A percentile compares a stretch with the other conserved stretches of the same genome.
Evolutionary conservation across 139 green algal species (phyloP).

Genomic region (Yamagishiella unicocca): DNA sequence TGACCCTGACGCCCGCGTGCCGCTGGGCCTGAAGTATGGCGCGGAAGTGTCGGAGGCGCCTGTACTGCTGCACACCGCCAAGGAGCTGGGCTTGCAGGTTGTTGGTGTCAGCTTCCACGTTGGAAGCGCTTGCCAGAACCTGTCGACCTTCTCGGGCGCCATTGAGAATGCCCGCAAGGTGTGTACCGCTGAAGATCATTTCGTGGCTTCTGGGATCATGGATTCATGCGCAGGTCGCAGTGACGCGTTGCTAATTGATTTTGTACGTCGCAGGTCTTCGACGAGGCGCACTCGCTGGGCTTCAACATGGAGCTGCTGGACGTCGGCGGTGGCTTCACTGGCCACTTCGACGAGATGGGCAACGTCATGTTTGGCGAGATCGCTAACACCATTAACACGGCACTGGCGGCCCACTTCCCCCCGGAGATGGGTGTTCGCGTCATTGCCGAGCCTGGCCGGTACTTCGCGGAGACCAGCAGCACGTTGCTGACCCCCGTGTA

Average conservation of each 20-base stretch:
- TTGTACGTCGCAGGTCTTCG: constrained; percentile 83
- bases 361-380: constrained; percentile 81
- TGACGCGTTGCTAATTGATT: too few species aligned
- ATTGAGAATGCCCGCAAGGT: constrained; percentile 72
- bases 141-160: constrained; percentile 80
- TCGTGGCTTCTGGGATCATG: too few species aligned
- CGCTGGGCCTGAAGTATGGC: constrained; percentile 89
- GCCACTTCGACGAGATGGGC: constrained; percentile 72
- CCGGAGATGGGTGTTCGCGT: constrained; percentile 77
- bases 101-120: constrained; percentile 97
- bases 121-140: constrained; percentile 88
- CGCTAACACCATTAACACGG: constrained; percentile 85
- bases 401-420: constrained; percentile 91
- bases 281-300: constrained; percentile 79
- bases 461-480: constrained; percentile 94
- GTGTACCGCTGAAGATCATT: background rate
- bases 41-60: constrained; percentile 78
- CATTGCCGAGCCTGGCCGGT: constrained; percentile 97
- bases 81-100: constrained; percentile 78
- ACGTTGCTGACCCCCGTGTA: constrained; percentile 89
- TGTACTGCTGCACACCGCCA: constrained; percentile 70
- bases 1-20: constrained; percentile 79
- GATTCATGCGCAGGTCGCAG: too few species aligned
- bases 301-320: constrained; percentile 94
- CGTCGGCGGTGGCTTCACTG: constrained; percentile 96